phyloP scores from a whole-genome alignment of 2,329 filamentous ascomycete species.

The Fusarium verrucosum region DNA sequence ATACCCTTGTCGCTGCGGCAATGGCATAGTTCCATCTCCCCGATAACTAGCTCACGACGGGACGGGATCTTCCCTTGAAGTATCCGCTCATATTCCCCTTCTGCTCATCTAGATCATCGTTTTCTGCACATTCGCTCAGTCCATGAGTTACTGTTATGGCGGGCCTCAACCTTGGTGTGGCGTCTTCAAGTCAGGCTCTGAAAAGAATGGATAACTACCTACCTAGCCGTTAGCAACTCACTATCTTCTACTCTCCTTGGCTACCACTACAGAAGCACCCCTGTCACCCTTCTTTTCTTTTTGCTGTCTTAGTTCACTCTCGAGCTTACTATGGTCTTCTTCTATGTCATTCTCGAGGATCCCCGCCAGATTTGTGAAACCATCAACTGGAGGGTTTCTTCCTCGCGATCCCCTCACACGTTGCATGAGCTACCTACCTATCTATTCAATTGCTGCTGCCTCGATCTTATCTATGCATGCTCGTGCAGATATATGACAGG shows the following conservation, averaged over 20 bases:
- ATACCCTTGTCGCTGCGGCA: slow-evolving; percentile 30
- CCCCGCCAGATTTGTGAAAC: slow-evolving; percentile 26
- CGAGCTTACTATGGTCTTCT: slow-evolving; percentile 8
- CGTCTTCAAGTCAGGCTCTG: slow-evolving; percentile 4
- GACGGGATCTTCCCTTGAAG: neutral
- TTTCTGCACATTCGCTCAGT: slow-evolving; percentile 2
- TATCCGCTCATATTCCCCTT: neutral
- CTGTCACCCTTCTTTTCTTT: slow-evolving; percentile 31
- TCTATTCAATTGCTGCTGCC: neutral
- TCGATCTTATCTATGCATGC: neutral
- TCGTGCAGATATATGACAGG: neutral
- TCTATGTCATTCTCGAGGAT: slow-evolving; percentile 22
- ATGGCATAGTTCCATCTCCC: slow-evolving; percentile 13
- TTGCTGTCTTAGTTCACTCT: slow-evolving; percentile 19
- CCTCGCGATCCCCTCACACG: slow-evolving; percentile 4
- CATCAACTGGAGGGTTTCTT: neutral
- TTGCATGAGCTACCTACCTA: neutral
- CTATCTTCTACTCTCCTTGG: slow-evolving; percentile 18
- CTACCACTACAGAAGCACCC: slow-evolving; percentile 27
- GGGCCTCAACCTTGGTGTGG: slow-evolving; percentile 26
- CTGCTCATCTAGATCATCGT: neutral
- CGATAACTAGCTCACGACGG: neutral
- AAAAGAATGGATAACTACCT: slow-evolving; percentile 18
- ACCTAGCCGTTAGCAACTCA: slow-evolving; percentile 17
- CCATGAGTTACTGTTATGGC: slow-evolving; percentile 1